phyloP scores from a whole-genome alignment of 202 grass and related monocot genomes.

The Cymbopogon flexuosus region DNA sequence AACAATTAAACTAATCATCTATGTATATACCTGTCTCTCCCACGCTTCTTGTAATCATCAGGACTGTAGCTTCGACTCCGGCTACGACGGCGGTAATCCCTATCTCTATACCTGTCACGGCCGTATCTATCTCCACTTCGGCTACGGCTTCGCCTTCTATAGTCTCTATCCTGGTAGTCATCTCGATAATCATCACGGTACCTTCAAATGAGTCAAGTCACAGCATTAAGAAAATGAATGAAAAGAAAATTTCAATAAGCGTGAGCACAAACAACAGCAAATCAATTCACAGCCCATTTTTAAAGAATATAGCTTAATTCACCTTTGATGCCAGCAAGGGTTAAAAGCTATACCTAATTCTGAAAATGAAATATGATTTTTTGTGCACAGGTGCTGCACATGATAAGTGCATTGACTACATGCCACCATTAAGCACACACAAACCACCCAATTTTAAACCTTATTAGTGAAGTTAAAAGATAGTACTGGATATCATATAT shows the following conservation, averaged over 20 bases:
- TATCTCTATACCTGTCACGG: constrained; percentile 52
- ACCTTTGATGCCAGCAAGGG: background rate
- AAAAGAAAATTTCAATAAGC: background rate
- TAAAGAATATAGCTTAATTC: background rate
- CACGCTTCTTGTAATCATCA: constrained; percentile 51
- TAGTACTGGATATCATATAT: background rate
- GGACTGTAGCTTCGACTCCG: constrained; percentile 56
- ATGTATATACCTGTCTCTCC: constrained; percentile 54
- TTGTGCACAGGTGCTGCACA: background rate
- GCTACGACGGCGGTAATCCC: constrained; percentile 49
- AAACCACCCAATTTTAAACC: background rate
- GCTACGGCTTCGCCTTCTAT: constrained; percentile 53
- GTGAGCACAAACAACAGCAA: background rate
- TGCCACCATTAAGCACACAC: background rate
- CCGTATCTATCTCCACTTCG: constrained; percentile 45
- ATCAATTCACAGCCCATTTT: background rate
- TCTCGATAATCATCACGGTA: constrained; percentile 45
- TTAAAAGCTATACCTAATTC: background rate
- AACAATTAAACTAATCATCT: constrained; percentile 4
- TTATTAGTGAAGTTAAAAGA: background rate
- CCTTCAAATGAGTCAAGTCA: constrained; percentile 17
- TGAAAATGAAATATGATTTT: constrained; percentile 10
- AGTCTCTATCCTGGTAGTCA: constrained; percentile 35
- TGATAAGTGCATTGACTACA: background rate
- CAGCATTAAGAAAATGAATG: background rate